Evolutionary conservation across 202 grass and related monocot genomes (phyloP).

Genomic region (Schoenoplectus tabernaemontani): DNA sequence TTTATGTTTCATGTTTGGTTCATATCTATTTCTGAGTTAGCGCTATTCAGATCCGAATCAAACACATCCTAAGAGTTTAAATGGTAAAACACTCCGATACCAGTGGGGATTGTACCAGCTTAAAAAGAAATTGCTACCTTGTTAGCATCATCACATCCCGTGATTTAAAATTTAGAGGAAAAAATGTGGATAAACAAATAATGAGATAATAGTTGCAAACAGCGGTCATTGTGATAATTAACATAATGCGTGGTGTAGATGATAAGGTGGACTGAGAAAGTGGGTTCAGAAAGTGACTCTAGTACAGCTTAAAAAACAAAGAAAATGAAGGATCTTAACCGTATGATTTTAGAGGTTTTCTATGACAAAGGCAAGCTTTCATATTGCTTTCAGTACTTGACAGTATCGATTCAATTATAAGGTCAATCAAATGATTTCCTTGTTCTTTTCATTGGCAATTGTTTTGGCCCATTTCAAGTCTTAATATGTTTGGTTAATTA

Average conservation of each 20-base stretch:
- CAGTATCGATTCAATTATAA: slow-evolving; percentile 14
- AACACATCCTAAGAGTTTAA: no score
- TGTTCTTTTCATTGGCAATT: slow-evolving; percentile 3
- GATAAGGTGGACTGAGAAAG: background rate
- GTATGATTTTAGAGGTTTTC: background rate
- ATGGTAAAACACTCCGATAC: no score
- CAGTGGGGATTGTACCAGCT: no score
- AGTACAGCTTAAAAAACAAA: background rate
- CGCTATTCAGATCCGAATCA: no score
- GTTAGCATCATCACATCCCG: no score
- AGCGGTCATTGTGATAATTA: background rate
- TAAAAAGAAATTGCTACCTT: no score
- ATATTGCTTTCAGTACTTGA: slow-evolving; percentile 3
- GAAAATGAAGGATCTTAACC: background rate
- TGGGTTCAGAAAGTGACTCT: slow-evolving; percentile 8
- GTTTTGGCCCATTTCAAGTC: background rate
- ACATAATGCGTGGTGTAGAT: background rate
- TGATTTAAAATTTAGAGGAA: background rate
- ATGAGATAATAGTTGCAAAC: background rate
- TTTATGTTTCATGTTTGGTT: no score
- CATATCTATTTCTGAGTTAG: no score
- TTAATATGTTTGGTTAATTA: slow-evolving; percentile 4
- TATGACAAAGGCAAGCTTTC: background rate
- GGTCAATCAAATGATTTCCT: slow-evolving; percentile 15
- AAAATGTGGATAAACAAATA: background rate